Conservation (phyloP, 1,139 yeast species). For the Wickerhamiella pararugosa region DNA sequence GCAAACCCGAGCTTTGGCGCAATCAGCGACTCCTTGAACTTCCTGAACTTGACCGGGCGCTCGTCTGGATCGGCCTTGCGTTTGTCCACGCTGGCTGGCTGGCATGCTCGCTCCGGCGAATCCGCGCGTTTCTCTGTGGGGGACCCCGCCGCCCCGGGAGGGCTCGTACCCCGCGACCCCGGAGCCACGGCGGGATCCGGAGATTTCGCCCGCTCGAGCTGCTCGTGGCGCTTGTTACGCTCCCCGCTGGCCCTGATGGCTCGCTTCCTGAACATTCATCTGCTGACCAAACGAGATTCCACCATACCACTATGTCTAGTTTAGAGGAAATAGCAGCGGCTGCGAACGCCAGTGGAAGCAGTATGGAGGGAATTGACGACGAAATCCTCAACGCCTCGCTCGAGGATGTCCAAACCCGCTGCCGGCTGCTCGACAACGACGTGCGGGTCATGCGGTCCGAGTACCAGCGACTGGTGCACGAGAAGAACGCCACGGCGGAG, state of each 20-base stretch:
- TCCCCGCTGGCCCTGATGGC: neutral
- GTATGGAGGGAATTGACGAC: conserved; percentile 42
- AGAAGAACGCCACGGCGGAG: conserved; percentile 82
- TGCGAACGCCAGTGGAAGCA: conserved; percentile 4
- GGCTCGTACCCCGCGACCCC: neutral
- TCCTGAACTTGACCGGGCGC: neutral
- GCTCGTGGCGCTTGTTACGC: neutral
- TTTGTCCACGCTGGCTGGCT: too few species aligned
- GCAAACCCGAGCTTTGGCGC: neutral
- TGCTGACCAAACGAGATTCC: conserved; percentile 30
- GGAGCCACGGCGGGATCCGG: neutral
- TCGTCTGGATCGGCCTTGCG: neutral
- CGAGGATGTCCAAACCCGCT: conserved; percentile 70
- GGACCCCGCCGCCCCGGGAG: neutral
- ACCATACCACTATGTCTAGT: conserved; percentile 30
- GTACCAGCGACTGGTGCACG: conserved; percentile 78
- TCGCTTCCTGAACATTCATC: neutral
- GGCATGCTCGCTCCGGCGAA: neutral
- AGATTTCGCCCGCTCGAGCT: neutral
- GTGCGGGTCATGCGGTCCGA: conserved; percentile 93
- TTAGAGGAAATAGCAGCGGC: conserved; percentile 6
- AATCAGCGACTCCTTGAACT: neutral
- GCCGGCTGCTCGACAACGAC: conserved; percentile 83
- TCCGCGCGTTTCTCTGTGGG: neutral
- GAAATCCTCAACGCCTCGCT: conserved; percentile 72